These are phyloP conservation scores for Teratosphaeria zuluensis DNA, from an alignment of 2,329 filamentous ascomycete species.

Conservation along the genomic window DNA sequence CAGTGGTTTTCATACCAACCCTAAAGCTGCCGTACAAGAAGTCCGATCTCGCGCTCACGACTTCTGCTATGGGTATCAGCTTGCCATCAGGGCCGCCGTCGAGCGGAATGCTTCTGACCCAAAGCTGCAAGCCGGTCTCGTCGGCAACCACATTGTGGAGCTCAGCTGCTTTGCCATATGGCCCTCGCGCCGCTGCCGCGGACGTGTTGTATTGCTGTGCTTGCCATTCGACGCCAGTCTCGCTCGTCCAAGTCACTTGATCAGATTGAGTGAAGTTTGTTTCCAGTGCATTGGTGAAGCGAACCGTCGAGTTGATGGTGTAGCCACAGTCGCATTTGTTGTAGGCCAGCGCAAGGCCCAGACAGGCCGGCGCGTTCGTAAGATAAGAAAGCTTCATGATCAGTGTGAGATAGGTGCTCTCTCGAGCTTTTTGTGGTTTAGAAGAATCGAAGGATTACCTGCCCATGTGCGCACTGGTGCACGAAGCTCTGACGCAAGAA, in stretches of 20 bases:
- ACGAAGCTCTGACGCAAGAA: neutral
- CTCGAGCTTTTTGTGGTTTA: neutral
- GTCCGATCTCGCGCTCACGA: constrained; percentile 52
- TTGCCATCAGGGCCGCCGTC: neutral
- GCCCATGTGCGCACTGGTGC: neutral
- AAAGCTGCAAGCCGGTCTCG: constrained; percentile 47
- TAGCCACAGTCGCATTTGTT: constrained; percentile 64
- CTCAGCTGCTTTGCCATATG: constrained; percentile 55
- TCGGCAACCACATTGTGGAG: constrained; percentile 47
- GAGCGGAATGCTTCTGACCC: constrained; percentile 37
- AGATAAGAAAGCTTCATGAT: neutral
- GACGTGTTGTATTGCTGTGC: constrained; percentile 59
- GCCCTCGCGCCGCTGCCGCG: constrained; percentile 47
- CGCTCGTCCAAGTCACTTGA: constrained; percentile 19
- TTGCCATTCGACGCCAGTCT: constrained; percentile 45
- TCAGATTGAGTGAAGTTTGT: constrained; percentile 52
- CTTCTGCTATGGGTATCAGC: constrained; percentile 52
- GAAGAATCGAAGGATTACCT: neutral
- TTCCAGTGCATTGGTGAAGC: constrained; percentile 63
- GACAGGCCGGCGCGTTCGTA: neutral
- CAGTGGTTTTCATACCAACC: constrained; percentile 55
- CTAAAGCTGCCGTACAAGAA: constrained; percentile 62
- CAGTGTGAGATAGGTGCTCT: neutral
- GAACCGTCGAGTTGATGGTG: constrained; percentile 39
- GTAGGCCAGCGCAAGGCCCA: neutral